Evolutionary conservation across 345 rosid species (phyloP).

Genomic region (Populus simonii): DNA sequence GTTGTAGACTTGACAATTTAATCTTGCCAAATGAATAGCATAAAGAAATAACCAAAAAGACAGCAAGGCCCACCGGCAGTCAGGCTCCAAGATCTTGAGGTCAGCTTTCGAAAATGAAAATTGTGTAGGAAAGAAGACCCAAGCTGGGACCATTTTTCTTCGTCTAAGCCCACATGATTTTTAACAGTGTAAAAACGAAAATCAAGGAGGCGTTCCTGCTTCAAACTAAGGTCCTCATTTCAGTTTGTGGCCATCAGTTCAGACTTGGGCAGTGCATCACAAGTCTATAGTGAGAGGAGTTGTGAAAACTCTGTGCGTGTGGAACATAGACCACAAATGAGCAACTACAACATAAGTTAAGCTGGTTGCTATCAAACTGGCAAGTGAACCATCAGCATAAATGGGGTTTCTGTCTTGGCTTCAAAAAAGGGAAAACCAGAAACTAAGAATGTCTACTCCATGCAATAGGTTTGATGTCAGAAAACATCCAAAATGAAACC

Average conservation of each 20-base stretch:
- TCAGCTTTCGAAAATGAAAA: background rate
- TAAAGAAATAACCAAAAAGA: background rate
- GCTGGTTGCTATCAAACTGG: background rate
- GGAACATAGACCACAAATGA: background rate
- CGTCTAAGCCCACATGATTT: background rate
- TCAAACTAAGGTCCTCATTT: background rate
- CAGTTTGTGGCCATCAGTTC: background rate
- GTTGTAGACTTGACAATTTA: background rate
- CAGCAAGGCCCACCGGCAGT: background rate
- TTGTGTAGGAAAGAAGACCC: background rate
- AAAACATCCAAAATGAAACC: background rate
- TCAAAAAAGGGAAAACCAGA: background rate
- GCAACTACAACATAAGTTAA: background rate
- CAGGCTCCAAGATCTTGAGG: background rate
- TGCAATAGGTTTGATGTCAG: background rate
- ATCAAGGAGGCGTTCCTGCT: background rate
- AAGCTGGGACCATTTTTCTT: background rate
- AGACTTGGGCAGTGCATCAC: background rate
- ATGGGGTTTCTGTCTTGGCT: background rate
- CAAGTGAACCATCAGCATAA: background rate
- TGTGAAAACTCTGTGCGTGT: background rate
- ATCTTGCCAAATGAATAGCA: background rate
- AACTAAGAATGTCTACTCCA: background rate
- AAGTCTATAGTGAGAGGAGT: background rate
- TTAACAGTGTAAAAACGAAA: background rate